Evolutionary conservation across 441 rosid genomes (phyloP), one percentile per base, ranked within the genome.

Genomic region (Isatis lusitanica): DNA sequence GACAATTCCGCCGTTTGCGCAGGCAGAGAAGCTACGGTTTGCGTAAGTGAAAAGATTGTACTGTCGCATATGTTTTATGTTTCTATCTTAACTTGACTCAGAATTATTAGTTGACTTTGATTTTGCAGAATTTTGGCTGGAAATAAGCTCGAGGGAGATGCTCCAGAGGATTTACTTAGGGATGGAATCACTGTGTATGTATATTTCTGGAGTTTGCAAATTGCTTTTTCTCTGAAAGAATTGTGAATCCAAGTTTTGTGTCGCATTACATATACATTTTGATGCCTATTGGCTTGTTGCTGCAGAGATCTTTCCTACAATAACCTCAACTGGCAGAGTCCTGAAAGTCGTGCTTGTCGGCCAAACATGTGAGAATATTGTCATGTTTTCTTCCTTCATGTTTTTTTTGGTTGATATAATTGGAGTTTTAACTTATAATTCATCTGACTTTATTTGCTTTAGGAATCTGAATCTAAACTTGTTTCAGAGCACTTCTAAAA

Each of bases 301-400:
- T 80, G 78, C 92, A 92, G 99, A 48, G 99, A 94, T 81, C 86
- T 94, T 70, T 90, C 99, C 2, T 94, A 89, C 82, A 94, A 94
- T 72, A 80, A 89, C 85, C 91, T 94, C 60, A 69, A 81, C 28
- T 83, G 82, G 83, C 94, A 82, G 81, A 85, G 81, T 75, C 85
- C 90, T 48, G 87, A 79, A 11, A 80, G 81, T 56, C 79, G 80
- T 65, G 81, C 85, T 79, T 94, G 99, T 84, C 80, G 9, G 73
- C 83, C 82, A 66, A 82, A 86, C 84, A 30, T 79, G 97, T 92
- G 65, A 82, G 89, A 65, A 68, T 33, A 74, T 44, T 68, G 39
- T 28, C 64, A 47, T 69, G 12, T 15, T 67, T 68, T 51, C 24
- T 18, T 76, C 42, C 68, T 60, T 35, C 16, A 60, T 17, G 33